These are phyloP conservation scores for Fusarium protoensiforme DNA, from an alignment of 2,329 filamentous ascomycete genomes.

Conservation along the genomic window DNA sequence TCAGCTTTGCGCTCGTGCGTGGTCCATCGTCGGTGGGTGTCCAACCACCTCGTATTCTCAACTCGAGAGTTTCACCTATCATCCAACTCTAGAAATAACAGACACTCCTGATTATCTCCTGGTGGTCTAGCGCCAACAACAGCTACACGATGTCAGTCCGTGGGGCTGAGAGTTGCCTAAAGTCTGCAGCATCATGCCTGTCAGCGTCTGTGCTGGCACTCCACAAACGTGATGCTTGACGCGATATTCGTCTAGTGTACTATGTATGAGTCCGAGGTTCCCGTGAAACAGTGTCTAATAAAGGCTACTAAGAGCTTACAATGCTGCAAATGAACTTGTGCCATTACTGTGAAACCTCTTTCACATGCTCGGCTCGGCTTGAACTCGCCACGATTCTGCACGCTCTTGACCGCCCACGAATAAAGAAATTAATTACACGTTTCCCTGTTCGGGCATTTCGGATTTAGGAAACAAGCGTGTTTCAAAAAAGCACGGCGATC, in stretches of 20 bases:
- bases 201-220: neutral
- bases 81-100: neutral
- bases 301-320: neutral
- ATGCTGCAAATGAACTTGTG: neutral
- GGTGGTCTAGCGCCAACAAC: neutral
- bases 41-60: neutral
- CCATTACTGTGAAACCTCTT: neutral
- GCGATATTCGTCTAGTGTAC: neutral
- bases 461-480: neutral
- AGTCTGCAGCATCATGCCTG: neutral
- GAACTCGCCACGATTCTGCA: neutral
- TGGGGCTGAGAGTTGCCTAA: neutral
- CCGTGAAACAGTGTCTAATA: neutral
- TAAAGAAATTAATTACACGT: neutral
- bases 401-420: neutral
- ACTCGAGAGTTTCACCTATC: neutral
- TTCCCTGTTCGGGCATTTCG: neutral
- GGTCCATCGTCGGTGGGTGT: no score
- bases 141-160: neutral
- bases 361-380: neutral
- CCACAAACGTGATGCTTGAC: neutral
- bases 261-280: neutral
- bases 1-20: neutral
- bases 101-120: neutral
- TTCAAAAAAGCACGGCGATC: neutral